Base-by-base conservation (phyloP, 768 basidiomycete species). In the Mycena rosella region DNA sequence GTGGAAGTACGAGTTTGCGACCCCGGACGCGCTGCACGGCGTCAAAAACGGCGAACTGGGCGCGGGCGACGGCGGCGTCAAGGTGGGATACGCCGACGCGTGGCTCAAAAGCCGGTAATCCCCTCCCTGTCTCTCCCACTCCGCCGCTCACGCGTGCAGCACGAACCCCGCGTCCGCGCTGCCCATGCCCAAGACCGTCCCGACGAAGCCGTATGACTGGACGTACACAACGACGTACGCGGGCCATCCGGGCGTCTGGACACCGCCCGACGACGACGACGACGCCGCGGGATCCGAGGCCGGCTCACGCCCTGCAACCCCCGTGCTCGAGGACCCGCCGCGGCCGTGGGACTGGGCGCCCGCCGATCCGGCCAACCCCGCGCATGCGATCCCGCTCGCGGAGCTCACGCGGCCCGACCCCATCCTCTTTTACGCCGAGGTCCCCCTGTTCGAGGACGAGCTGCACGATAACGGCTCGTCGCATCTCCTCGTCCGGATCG, bases 371-470 rank as follows among this genome's bases (percentile, higher is more conserved):
- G 82, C 86, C 36, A 81, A 93, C 63, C 73, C 82, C 0, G 74
- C 80, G 0, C 91, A 96, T 72, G 70, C 77, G 11, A 96, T 99
- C 63, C 96, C 97, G 0, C 84, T 97, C 72, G 87, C 89, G 1
- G 91, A 96, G 69, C 87, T 99, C 32, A 92, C 91, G 13, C 88
- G 93, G 29, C 94, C 90, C 63, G 97, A 98, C 79, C 98, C 98
- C 18, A 99, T 99, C 72, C 82, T 98, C n/a, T 99, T 97, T 79
- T 99, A 97, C 75, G 95, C 97, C 9, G 96, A 99, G 73, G 88
- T 98, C 1, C 94, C 95, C 0, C 81, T 99, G 6, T 99, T 94
- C 75, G 97, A 99, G 75, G 96, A 98, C 77, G 98, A 99, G 78
- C 83, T 99, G 49, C 96, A 98, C 75, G 98, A 99, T 75, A 98